A percentile compares a stretch with the other conserved stretches of the same genome.
These are phyloP conservation scores for Gymnopilus dilepis DNA, from an alignment of 768 basidiomycete genomes.

Conservation along the genomic window DNA sequence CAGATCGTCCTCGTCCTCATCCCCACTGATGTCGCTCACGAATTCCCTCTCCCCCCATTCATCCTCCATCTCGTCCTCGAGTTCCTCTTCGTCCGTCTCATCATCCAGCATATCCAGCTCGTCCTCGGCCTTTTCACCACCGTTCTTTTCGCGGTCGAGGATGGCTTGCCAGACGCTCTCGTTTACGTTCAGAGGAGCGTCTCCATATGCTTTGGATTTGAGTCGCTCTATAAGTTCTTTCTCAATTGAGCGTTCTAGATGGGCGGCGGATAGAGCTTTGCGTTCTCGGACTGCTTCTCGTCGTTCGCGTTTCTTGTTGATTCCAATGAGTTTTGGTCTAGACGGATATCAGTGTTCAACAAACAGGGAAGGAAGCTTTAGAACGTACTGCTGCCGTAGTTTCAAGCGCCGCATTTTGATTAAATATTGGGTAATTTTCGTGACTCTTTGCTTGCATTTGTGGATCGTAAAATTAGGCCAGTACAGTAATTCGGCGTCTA, in stretches of 20 bases:
- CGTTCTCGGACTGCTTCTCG: slow-evolving; percentile 92
- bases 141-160: slow-evolving; percentile 77
- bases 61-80: slow-evolving; percentile 56
- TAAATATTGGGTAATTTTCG: slow-evolving; percentile 98
- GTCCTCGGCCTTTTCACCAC: slow-evolving; percentile 63
- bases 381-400: slow-evolving; percentile 81
- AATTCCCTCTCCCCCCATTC: slow-evolving; percentile 70
- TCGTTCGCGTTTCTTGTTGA: slow-evolving; percentile 97
- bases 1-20: slow-evolving; percentile 64
- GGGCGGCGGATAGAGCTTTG: slow-evolving; percentile 95
- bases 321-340: slow-evolving; percentile 91
- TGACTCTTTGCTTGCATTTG: slow-evolving; percentile 99
- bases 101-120: slow-evolving; percentile 56
- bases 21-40: slow-evolving; percentile 75
- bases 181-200: slow-evolving; percentile 97
- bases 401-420: slow-evolving; percentile 97
- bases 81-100: slow-evolving; percentile 64
- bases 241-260: slow-evolving; percentile 93
- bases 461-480: slow-evolving; percentile 98
- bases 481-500: slow-evolving; percentile 93
- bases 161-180: slow-evolving; percentile 95
- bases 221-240: slow-evolving; percentile 95
- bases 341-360: neutral
- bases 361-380: neutral
- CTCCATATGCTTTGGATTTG: slow-evolving; percentile 96